phyloP scores from a whole-genome alignment of 257 asterid species.

The Solanum pinnatisectum region DNA sequence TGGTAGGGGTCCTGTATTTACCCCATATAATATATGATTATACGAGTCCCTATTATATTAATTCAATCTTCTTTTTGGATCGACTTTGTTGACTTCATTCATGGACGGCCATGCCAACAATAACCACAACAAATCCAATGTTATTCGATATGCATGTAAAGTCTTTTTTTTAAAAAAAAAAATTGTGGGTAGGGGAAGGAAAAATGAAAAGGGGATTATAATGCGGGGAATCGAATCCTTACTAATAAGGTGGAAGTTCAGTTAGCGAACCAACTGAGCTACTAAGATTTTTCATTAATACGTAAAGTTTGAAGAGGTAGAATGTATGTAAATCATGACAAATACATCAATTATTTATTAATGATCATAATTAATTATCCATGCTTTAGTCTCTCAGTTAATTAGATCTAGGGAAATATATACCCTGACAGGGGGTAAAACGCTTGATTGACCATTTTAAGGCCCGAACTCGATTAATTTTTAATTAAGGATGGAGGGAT shows the following conservation, averaged over 20 bases:
- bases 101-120: not conserved
- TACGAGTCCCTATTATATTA: not conserved
- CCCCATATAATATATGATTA: not conserved
- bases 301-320: no score
- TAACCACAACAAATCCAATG: not conserved
- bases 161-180: no score
- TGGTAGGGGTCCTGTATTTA: not conserved
- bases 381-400: not conserved
- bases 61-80: not conserved
- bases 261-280: rapidly evolving
- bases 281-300: no score
- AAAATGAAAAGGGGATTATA: no score
- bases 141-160: no score
- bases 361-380: not conserved
- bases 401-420: not conserved
- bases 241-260: no score
- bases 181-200: no score
- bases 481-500: not conserved
- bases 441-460: not conserved
- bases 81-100: not conserved
- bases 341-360: not conserved
- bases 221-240: no score
- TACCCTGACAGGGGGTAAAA: not conserved
- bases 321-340: not conserved
- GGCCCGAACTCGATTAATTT: not conserved